Conservation (phyloP, 1,139 yeast species). For the Candida sp. region DNA sequence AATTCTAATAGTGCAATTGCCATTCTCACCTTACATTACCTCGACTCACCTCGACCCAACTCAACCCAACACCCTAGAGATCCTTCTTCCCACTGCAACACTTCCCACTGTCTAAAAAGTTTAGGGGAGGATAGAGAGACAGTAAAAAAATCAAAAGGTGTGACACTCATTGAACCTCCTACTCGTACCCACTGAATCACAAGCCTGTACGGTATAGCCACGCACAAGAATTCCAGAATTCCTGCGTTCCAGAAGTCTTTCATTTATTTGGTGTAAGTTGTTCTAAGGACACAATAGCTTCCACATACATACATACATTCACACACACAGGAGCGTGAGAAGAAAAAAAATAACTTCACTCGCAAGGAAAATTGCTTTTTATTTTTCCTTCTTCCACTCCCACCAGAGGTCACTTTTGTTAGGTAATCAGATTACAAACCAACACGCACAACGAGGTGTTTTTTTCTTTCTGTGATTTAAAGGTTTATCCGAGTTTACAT, state of each 20-base stretch:
- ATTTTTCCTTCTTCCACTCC: background rate
- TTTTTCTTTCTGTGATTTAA: background rate
- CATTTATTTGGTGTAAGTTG: background rate
- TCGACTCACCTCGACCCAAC: no score
- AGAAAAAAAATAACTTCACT: background rate
- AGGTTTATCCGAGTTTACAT: background rate
- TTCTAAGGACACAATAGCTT: background rate
- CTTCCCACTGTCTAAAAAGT: no score
- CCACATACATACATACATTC: background rate
- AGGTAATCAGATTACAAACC: slow-evolving; percentile 1
- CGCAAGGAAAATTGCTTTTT: background rate
- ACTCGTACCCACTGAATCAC: no score
- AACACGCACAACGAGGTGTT: background rate
- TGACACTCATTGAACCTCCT: no score
- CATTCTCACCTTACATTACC: no score
- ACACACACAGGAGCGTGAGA: background rate
- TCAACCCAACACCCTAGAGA: no score
- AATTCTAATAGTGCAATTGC: background rate
- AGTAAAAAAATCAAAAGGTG: no score
- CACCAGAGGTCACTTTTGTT: background rate
- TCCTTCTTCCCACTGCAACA: no score
- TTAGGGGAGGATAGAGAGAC: no score
- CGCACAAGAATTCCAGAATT: background rate
- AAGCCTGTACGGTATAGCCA: background rate
- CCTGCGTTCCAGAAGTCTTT: background rate